Base-by-base conservation (phyloP, 345 rosid species). In the Triadica sebifera region DNA sequence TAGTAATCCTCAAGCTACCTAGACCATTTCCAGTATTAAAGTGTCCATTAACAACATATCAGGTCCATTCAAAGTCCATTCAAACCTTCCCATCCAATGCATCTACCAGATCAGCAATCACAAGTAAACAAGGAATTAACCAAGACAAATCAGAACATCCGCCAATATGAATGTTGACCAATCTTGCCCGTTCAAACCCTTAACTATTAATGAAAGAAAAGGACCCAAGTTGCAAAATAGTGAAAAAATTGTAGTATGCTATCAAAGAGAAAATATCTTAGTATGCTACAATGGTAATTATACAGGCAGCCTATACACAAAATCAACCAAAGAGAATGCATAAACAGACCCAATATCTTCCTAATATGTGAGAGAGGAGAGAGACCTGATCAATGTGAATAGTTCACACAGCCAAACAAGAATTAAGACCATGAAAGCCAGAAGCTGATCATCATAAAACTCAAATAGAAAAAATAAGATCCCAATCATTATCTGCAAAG, bases 371-470 rank as follows among this genome's bases (percentile, higher is more conserved):
- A 70, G 78, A 64, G 45, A 73, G 53, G 80, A 82, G 34, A 29
- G 66, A 65, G 53, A 95, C 98, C 99, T 95, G 85, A 95, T 93
- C 74, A 93, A 80, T 34, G 98, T 95, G 85, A 95, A 95, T 9
- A 94, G 85, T 78, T 94, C 99, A 79, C 99, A 96, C 74, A 93
- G 81, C 99, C 99, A 96, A 60, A 96, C 99, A 74, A 96, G 98
- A 81, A 96, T 87, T 71, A 96, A 77, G 81, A 96, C 97, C 99
- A 96, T 82, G 89, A 96, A 96, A 80, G 99, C 99, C 86, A 96
- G 81, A 60, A 96, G 93, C 85, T 96, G 99, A 83, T 96, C 98
- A 68, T 91, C 97, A 56, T 96, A 96, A 80, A 96, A 96, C 87
- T 96, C 98, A 24, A 96, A 96, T 75, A 96, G 85, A 81, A 96